Base-by-base conservation (phyloP, 75 land plant species). In the Pseudotsuga menziesii region DNA sequence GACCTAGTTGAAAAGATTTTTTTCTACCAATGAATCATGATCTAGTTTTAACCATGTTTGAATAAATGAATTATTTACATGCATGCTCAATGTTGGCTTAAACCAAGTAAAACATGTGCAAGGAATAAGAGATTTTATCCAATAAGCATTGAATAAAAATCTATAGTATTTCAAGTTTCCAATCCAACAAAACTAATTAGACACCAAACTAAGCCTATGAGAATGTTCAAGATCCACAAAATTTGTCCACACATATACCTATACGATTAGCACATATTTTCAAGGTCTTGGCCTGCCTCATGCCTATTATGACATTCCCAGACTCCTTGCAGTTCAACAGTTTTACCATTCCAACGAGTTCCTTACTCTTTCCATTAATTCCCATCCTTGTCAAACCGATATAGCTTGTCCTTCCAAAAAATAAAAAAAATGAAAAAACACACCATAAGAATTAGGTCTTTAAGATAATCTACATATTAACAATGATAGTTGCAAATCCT, bases 351-450 rank as follows among this genome's bases (percentile, higher is more conserved):
- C 98, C 98, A 74, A 81, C 91, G n/a, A n/a, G n/a, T n/a, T 5
- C 98, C 98, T 59, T 97, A 82, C 79, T 94, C 97, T 82, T 96
- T 96, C 97, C 98, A 96, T 78, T 91, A 94, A 60, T 85, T 90
- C 2, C 89, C 91, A 6, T 88, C 91, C 78, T 89, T 93, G 58
- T 93, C 93, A 72, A 89, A 95, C 29, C 98, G 79, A 74, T 95
- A 95, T 0, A 95, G 88, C 82, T 93, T 95, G 26, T 94, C 84
- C 67, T 93, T 94, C 84, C 98, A 93, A 73, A 15, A 73, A n/a
- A 16, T 61, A 75, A 81, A 77, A 67, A 17, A 3, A 5, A 67
- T 39, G 11, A 69, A 44, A 22, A 5, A 22, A 39, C 52, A 20
- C 35, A 61, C 26, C 14, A 17, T 23, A 15, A 20, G 7, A 19